Evolutionary conservation across 805 yeast species (phyloP).

Genomic region (Yamadazyma paraphyllophila): DNA sequence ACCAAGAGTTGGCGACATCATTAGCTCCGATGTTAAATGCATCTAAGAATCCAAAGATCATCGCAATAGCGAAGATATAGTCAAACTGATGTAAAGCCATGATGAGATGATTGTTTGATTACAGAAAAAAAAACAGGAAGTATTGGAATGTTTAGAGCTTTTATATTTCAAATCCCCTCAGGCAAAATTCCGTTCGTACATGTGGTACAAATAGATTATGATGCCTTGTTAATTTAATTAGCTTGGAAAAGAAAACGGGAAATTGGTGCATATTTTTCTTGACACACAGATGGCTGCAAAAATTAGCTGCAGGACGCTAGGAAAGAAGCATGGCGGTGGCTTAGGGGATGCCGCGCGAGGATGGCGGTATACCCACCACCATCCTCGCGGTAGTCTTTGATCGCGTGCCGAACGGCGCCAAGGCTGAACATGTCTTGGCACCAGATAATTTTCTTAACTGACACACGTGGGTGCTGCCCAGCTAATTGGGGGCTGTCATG

Average conservation of each 20-base stretch:
- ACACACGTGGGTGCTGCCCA: slow-evolving; percentile 6
- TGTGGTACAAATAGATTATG: slow-evolving; percentile 1
- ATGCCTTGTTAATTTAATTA: slow-evolving; percentile 6
- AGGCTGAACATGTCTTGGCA: slow-evolving; percentile 3
- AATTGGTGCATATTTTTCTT: not conserved
- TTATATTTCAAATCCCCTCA: slow-evolving; percentile 3
- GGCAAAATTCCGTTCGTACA: not conserved
- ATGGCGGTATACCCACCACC: not conserved
- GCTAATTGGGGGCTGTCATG: not conserved
- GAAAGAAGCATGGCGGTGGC: not conserved
- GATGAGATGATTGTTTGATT: not conserved
- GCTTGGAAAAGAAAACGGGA: not conserved
- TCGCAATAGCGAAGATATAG: slow-evolving; percentile 65
- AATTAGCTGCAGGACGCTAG: not conserved
- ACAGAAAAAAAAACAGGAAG: not conserved
- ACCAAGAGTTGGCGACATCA: slow-evolving; percentile 78
- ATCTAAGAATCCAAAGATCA: slow-evolving; percentile 72
- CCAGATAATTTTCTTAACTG: not conserved
- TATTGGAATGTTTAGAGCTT: not conserved
- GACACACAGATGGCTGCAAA: slow-evolving; percentile 7
- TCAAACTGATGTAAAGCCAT: slow-evolving; percentile 56
- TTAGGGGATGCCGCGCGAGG: not conserved
- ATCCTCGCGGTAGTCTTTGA: not conserved
- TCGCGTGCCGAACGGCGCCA: slow-evolving; percentile 1
- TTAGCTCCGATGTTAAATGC: slow-evolving; percentile 82